phyloP scores from a whole-genome alignment of 2,329 filamentous ascomycete species.

The Fusarium hostae region DNA sequence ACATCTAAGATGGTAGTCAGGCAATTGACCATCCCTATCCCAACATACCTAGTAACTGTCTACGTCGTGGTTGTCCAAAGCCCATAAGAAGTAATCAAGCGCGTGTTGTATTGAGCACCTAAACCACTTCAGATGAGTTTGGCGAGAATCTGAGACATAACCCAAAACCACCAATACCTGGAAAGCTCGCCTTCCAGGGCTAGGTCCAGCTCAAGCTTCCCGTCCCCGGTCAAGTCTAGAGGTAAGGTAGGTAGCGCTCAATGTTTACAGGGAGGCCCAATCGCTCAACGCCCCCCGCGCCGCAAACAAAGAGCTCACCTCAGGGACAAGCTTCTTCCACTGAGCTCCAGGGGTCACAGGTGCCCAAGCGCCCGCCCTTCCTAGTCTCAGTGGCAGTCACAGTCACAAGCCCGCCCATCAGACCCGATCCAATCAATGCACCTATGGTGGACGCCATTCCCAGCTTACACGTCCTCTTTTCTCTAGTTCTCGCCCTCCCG shows the following conservation, averaged over 20 bases:
- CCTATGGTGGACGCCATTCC: conserved; percentile 27
- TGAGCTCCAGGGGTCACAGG: conserved; percentile 28
- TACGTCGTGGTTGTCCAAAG: not conserved
- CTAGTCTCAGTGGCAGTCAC: conserved; percentile 26
- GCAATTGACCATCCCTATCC: not conserved
- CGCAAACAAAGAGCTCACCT: conserved; percentile 6
- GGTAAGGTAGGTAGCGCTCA: not conserved
- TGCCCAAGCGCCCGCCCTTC: conserved; percentile 36
- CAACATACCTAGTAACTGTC: not conserved
- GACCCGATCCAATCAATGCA: conserved; percentile 36
- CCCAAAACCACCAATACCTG: conserved; percentile 27
- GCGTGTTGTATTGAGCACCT: conserved; percentile 11
- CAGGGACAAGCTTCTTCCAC: conserved; percentile 21
- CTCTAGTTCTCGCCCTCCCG: conserved; percentile 23
- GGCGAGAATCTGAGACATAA: conserved; percentile 34
- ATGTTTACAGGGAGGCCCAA: conserved; percentile 24
- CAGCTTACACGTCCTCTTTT: conserved; percentile 28
- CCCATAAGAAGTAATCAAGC: conserved; percentile 13
- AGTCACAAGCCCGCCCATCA: conserved; percentile 35
- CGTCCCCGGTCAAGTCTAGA: conserved; percentile 3
- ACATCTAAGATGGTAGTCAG: not conserved
- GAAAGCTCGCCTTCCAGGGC: conserved; percentile 23
- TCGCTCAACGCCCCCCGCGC: conserved; percentile 23
- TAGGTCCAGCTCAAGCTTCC: conserved; percentile 13
- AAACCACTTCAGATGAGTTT: conserved; percentile 12